These are phyloP conservation scores for Sphenostylis stenocarpa DNA, from an alignment of 306 rosid genomes.

Conservation along the genomic window DNA sequence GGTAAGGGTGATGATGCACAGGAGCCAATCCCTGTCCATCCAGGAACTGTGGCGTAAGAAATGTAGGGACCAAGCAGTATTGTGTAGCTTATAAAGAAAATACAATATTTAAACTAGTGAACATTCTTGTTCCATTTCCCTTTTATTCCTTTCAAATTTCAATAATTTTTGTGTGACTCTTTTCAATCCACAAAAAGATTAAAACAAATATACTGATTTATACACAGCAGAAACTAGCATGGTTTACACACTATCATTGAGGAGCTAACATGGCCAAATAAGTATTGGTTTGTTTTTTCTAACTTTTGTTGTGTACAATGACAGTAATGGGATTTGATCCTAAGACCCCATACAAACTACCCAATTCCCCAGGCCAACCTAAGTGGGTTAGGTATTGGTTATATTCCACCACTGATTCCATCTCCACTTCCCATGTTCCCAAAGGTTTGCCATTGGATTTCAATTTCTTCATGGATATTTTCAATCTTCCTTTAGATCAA, in stretches of 20 bases:
- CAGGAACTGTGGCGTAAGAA: background rate
- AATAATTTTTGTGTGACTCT: background rate
- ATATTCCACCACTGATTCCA: background rate
- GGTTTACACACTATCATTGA: background rate
- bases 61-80: background rate
- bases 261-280: background rate
- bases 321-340: background rate
- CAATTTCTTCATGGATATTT: background rate
- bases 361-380: background rate
- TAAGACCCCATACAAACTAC: background rate
- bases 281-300: no score
- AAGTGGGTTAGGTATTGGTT: background rate
- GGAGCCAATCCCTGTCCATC: background rate
- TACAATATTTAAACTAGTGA: background rate
- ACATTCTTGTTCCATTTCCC: background rate
- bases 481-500: background rate
- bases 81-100: background rate
- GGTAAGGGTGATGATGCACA: background rate
- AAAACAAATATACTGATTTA: background rate
- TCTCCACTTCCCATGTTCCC: background rate
- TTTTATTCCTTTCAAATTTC: background rate
- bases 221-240: background rate
- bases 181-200: background rate
- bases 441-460: background rate
- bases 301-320: background rate